Evolutionary conservation across 768 basidiomycete species (phyloP).

Genomic region (Calocybe cyanea): DNA sequence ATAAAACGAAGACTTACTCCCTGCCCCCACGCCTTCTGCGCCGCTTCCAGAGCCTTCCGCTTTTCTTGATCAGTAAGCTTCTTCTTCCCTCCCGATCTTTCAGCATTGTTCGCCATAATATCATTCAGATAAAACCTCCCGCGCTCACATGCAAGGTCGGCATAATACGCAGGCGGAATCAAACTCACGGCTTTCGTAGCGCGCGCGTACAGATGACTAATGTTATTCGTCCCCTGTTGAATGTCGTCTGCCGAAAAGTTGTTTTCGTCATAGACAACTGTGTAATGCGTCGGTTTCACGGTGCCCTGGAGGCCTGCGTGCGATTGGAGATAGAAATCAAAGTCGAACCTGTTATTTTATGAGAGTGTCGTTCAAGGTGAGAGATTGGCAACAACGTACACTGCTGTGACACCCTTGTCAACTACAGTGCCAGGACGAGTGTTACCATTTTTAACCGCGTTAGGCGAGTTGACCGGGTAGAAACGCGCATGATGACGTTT

Average conservation of each 20-base stretch:
- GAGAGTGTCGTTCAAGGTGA: conserved; percentile 8
- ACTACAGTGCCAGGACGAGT: conserved; percentile 78
- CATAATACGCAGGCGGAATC: conserved; percentile 77
- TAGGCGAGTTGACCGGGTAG: conserved; percentile 46
- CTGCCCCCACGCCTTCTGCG: conserved; percentile 46
- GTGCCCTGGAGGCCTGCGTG: conserved; percentile 68
- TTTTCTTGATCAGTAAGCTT: conserved; percentile 30
- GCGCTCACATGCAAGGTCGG: conserved; percentile 79
- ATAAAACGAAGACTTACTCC: conserved; percentile 35
- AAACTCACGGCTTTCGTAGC: conserved; percentile 84
- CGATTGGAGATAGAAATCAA: conserved; percentile 69
- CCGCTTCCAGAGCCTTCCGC: conserved; percentile 39
- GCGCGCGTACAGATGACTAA: conserved; percentile 74
- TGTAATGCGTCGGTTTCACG: conserved; percentile 75
- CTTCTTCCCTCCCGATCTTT: conserved; percentile 22
- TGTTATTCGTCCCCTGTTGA: conserved; percentile 67
- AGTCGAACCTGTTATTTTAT: conserved; percentile 46
- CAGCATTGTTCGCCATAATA: conserved; percentile 51
- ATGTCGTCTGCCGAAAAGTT: conserved; percentile 63
- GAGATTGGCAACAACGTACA: conserved; percentile 36
- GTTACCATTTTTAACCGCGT: conserved; percentile 67
- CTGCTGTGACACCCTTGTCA: conserved; percentile 71
- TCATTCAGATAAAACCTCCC: conserved; percentile 75
- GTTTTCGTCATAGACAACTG: conserved; percentile 77
- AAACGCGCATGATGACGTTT: conserved; percentile 71